Percentiles rank a stretch among this genome's conserved stretches.
phyloP scores from a whole-genome alignment of 495 filamentous ascomycete species.

The Penicillium paxilli region DNA sequence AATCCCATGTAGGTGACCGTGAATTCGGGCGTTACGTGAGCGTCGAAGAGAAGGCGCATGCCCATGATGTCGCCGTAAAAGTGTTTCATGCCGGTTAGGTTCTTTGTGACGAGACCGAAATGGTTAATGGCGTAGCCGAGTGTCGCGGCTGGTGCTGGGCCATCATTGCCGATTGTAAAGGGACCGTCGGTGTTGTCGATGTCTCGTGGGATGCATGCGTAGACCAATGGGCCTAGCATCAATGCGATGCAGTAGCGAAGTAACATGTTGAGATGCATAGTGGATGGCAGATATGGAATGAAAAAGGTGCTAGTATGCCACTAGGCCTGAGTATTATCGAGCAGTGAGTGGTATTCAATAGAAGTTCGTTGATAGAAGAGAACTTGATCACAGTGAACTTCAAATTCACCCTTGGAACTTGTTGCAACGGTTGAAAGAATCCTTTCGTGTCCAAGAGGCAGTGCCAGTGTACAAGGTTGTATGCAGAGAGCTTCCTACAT shows the following conservation, averaged over 20 bases:
- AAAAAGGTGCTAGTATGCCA: background rate
- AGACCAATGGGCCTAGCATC: background rate
- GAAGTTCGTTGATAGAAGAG: no score
- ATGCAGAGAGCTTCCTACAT: no score
- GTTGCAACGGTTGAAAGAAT: no score
- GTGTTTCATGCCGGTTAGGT: constrained; percentile 22
- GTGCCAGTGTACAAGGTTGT: no score
- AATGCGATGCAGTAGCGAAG: background rate
- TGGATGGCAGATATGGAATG: no score
- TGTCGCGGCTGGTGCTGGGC: constrained; percentile 19
- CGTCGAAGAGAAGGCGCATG: constrained; percentile 34
- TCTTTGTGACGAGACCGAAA: constrained; percentile 24
- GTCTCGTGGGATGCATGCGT: background rate
- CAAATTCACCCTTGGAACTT: no score
- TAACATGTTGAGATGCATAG: background rate
- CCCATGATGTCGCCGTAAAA: constrained; percentile 33
- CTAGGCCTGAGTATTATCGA: background rate
- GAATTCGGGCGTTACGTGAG: constrained; percentile 19
- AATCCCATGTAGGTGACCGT: constrained; percentile 31
- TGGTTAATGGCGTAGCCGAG: constrained; percentile 35
- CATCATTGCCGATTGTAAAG: constrained; percentile 14
- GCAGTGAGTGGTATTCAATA: no score
- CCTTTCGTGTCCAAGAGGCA: no score
- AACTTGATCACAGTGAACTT: no score
- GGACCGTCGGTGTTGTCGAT: background rate